phyloP scores from a whole-genome alignment of 129 eudicot genomes.

The Pseudognaphalium luteoalbum region DNA sequence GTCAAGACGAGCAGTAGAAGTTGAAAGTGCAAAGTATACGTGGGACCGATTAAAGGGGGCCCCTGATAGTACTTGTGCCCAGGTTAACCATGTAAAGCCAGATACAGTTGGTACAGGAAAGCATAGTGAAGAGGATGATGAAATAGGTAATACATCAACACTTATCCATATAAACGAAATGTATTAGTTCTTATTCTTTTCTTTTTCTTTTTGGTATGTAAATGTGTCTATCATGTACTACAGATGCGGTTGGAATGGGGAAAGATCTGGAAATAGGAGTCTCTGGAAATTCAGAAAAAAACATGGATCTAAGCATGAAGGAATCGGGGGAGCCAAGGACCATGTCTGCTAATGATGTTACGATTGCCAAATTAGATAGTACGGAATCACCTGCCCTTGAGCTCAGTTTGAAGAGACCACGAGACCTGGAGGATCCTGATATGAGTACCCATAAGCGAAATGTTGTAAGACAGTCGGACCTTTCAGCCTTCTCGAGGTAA shows the following conservation, averaged over 20 bases:
- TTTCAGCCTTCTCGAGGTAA: constrained; percentile 73
- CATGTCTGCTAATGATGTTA: constrained; percentile 30
- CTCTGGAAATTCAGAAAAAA: constrained; percentile 34
- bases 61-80: constrained; percentile 73
- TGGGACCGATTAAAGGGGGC: constrained; percentile 44
- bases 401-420: constrained; percentile 52
- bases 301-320: constrained; percentile 28
- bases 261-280: constrained; percentile 53
- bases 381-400: constrained; percentile 54
- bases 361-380: constrained; percentile 25
- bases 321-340: constrained; percentile 32
- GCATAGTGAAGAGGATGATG: constrained; percentile 33
- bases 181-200: constrained; percentile 6
- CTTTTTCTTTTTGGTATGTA: not conserved
- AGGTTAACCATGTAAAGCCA: constrained; percentile 48
- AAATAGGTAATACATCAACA: constrained; percentile 34
- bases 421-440: constrained; percentile 41
- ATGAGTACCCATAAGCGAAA: constrained; percentile 44
- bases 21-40: constrained; percentile 54
- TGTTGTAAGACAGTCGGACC: constrained; percentile 51
- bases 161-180: not conserved
- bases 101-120: constrained; percentile 37
- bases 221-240: constrained; percentile 4
- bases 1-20: constrained; percentile 68
- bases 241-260: constrained; percentile 46